Evolutionary conservation across 148 eudicot species (phyloP), one percentile per base, ranked within the genome.

Genomic region (Nepenthes gracilis): DNA sequence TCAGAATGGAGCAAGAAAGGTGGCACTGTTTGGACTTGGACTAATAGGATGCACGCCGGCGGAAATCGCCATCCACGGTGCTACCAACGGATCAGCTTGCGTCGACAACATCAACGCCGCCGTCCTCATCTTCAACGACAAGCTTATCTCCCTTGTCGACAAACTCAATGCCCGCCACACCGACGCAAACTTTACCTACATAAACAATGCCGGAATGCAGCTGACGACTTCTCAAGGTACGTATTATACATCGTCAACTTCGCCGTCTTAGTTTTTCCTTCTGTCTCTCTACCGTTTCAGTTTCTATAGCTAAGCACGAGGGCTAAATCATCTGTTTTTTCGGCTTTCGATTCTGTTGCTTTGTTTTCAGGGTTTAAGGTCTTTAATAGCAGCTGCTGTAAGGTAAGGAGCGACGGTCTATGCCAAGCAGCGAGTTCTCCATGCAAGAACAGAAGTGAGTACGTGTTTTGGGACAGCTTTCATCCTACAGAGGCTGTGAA

Each of bases 1-100:
- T 37, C 11, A 47, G 14, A 35, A 6, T 36, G 78, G 74, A 52
- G 78, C 78, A 36, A 65, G 78, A n/a, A 74, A 65, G 64, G 47
- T 69, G 1, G 78, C 67, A 2, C 36, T 74, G 2, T 74, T 50
- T 10, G 78, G 70, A 49, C 35, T 74, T 36, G 74, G 70, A 4
- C 57, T 13, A 1, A 9, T 74, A 45, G 78, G 78, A 35, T 74
- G 78, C 40, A 33, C 57, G 35, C 38, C 66, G 14, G 70, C 64
- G 6, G 67, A 55, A 60, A 32, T 64, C 1, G 11, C 11, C 1
- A 9, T 12, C 2, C 6, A 43, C 66, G 38, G 36, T 55, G 58
- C 4, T 13, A 4, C 58, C 47, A 1, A 35, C 5, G 10, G 8
- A 13, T 58, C 32, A 1, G 50, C 38, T 8, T 74, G 78, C 53